A percentile compares a stretch with the other conserved stretches of the same genome.
phyloP scores from a whole-genome alignment of 2,329 filamentous ascomycete species.

The Aspergillus sp. region DNA sequence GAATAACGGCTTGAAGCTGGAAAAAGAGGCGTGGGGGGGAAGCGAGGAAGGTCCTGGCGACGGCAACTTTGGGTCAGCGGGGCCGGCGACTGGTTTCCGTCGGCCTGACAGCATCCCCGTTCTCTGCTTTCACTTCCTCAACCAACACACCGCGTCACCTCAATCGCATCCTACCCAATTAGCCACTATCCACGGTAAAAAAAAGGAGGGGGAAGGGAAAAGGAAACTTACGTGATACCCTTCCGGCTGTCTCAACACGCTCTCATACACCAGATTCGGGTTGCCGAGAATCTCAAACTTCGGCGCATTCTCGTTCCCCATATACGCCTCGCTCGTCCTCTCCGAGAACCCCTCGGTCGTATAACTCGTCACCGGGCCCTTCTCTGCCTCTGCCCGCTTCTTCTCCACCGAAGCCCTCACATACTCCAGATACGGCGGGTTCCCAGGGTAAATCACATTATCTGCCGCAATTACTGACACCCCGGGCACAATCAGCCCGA shows the following conservation, averaged over 20 bases:
- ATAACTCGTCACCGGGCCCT: conserved; percentile 19
- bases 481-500: conserved; percentile 59
- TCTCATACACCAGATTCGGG: conserved; percentile 66
- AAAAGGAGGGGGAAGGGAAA: not conserved
- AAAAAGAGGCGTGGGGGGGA: conserved; percentile 26
- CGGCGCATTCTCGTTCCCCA: conserved; percentile 25
- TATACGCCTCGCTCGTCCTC: conserved; percentile 24
- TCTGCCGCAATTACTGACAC: conserved; percentile 51
- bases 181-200: not conserved
- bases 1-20: not conserved
- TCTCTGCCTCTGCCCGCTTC: conserved; percentile 52
- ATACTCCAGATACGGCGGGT: conserved; percentile 57
- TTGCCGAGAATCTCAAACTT: conserved; percentile 51
- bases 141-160: conserved; percentile 34
- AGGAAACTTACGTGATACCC: conserved; percentile 25
- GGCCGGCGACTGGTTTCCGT: conserved; percentile 50
- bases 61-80: conserved; percentile 37
- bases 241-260: conserved; percentile 37
- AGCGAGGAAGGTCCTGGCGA: conserved; percentile 36
- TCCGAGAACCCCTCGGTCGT: conserved; percentile 22
- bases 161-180: conserved; percentile 29
- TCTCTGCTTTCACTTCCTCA: conserved; percentile 3
- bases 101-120: too few relatives aligned
- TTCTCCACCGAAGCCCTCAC: conserved; percentile 64
- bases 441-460: conserved; percentile 46